Percentiles rank a stretch among this genome's conserved stretches.
Evolutionary conservation across 169 alveolate genomes (phyloP).

Genomic region (Eimeria maxima): DNA sequence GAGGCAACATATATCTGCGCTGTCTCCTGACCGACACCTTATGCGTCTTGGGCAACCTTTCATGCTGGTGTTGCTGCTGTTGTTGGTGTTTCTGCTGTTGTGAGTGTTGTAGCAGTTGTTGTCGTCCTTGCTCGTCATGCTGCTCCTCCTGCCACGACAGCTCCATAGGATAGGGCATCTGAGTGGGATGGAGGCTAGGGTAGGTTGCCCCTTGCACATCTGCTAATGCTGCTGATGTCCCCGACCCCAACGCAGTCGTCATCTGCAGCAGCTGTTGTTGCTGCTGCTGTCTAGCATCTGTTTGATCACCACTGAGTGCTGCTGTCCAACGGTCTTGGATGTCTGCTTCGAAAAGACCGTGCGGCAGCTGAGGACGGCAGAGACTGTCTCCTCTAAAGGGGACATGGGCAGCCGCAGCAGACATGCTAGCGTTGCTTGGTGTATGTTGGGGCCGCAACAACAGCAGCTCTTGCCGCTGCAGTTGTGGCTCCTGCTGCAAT

Average conservation of each 20-base stretch:
- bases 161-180: not conserved
- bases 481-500: not conserved
- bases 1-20: not conserved
- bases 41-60: not conserved
- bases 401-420: not conserved
- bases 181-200: not conserved
- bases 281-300: not conserved
- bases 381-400: not conserved
- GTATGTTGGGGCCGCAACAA: not conserved
- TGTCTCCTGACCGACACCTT: not conserved
- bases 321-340: not conserved
- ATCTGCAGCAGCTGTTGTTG: not conserved
- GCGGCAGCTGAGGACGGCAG: constrained; percentile 49
- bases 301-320: not conserved
- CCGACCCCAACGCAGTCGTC: not conserved
- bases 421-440: not conserved
- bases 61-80: not conserved
- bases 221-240: not conserved
- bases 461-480: not conserved
- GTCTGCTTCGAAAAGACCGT: not conserved
- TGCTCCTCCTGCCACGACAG: not conserved
- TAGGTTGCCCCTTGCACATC: not conserved
- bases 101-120: not conserved
- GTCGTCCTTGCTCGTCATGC: not conserved
- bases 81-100: not conserved